Percentiles rank a stretch among this genome's conserved stretches.
These are phyloP conservation scores for Chaetomiaceae sp. DNA, from an alignment of 2,329 filamentous ascomycete species.

Conservation along the genomic window DNA sequence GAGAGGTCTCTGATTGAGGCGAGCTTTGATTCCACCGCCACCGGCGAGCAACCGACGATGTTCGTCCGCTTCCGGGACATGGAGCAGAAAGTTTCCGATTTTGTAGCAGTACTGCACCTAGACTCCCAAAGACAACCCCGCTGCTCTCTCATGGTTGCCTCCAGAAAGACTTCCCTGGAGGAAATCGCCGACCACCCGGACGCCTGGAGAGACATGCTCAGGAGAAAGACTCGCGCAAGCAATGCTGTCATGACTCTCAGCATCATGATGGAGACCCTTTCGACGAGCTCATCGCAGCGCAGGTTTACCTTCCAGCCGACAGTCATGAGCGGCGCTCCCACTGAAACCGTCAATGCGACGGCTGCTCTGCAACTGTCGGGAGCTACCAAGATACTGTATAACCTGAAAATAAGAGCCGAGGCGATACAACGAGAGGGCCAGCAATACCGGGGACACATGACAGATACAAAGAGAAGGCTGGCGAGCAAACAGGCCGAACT, in stretches of 20 bases:
- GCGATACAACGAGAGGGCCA: background rate
- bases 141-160: conserved; percentile 4
- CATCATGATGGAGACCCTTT: background rate
- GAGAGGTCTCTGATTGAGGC: conserved; percentile 5
- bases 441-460: background rate
- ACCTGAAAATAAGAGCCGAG: background rate
- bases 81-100: background rate
- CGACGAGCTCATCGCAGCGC: background rate
- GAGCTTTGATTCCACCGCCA: background rate
- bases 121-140: background rate
- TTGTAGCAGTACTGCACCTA: conserved; percentile 1
- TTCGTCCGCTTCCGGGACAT: conserved; percentile 2
- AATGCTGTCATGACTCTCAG: background rate
- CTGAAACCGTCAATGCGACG: background rate
- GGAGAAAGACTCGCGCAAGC: background rate
- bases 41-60: background rate
- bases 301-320: background rate
- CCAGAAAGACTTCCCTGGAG: background rate
- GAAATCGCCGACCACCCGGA: background rate
- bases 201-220: background rate
- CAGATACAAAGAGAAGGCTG: background rate
- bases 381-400: background rate
- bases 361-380: background rate
- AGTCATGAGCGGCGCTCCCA: background rate
- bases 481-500: background rate